These are phyloP conservation scores for Gentiana macrophylla DNA, from an alignment of 257 asterid genomes.

Conservation along the genomic window DNA sequence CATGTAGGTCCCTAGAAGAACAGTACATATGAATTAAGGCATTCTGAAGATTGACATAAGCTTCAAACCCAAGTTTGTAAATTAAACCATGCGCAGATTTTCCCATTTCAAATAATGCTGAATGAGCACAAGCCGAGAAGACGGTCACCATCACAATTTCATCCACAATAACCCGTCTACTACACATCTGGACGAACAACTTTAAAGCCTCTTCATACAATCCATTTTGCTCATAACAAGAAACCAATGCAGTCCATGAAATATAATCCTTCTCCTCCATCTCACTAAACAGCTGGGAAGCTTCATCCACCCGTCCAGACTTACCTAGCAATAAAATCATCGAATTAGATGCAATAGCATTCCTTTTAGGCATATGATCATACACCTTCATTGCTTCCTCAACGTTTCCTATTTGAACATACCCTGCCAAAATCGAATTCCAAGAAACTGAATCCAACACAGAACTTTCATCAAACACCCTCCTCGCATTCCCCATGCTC, in stretches of 20 bases:
- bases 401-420: conserved; percentile 42
- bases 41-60: conserved; percentile 64
- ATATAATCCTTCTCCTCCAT: conserved; percentile 55
- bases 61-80: conserved; percentile 43
- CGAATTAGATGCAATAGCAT: conserved; percentile 56
- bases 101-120: conserved; percentile 28
- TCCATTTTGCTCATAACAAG: conserved; percentile 71
- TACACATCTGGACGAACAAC: conserved; percentile 41
- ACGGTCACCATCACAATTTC: conserved; percentile 62
- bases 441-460: conserved; percentile 63
- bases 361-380: conserved; percentile 51
- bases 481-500: conserved; percentile 37
- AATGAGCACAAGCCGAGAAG: conserved; percentile 65
- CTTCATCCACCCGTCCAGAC: conserved; percentile 53
- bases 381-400: conserved; percentile 52
- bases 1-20: conserved; percentile 40
- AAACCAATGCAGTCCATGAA: conserved; percentile 80
- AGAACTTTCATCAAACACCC: conserved; percentile 79
- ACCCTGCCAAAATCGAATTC: conserved; percentile 80
- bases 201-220: conserved; percentile 55
- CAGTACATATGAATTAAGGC: conserved; percentile 81
- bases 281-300: conserved; percentile 38
- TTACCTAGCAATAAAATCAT: conserved; percentile 72
- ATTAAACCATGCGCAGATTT: conserved; percentile 45
- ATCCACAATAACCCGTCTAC: conserved; percentile 36